phyloP scores from a whole-genome alignment of 805 yeast species.

The Spathaspora passalidarum region DNA sequence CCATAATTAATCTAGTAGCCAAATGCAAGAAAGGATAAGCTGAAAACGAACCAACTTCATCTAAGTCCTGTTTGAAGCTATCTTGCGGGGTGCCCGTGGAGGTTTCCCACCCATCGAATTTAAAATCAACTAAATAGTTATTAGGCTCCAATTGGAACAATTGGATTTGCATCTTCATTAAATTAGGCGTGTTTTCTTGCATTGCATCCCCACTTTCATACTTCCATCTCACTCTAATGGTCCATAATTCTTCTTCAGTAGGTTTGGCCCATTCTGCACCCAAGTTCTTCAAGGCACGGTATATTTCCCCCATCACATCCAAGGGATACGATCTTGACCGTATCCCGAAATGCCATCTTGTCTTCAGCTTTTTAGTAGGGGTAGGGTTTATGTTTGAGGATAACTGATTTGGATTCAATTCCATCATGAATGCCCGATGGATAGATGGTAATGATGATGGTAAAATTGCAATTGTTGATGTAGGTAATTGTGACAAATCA shows the following conservation, averaged over 20 bases:
- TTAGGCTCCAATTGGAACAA: slow-evolving; percentile 94
- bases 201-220: slow-evolving; percentile 30
- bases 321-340: slow-evolving; percentile 93
- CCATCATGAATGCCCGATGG: slow-evolving; percentile 89
- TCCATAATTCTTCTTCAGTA: slow-evolving; percentile 93
- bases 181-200: slow-evolving; percentile 55
- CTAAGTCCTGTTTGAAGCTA: slow-evolving; percentile 41
- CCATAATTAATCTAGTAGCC: slow-evolving; percentile 92
- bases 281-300: slow-evolving; percentile 84
- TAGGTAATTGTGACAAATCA: slow-evolving; percentile 51
- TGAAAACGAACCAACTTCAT: slow-evolving; percentile 84
- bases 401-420: slow-evolving; percentile 23
- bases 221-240: slow-evolving; percentile 92
- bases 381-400: slow-evolving; percentile 43
- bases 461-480: slow-evolving; percentile 84
- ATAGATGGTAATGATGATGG: slow-evolving; percentile 94
- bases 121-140: slow-evolving; percentile 93
- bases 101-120: slow-evolving; percentile 94
- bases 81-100: slow-evolving; percentile 4
- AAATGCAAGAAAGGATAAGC: slow-evolving; percentile 94
- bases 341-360: slow-evolving; percentile 98
- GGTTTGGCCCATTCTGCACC: slow-evolving; percentile 99
- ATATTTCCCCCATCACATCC: slow-evolving; percentile 98
- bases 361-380: slow-evolving; percentile 79
- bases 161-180: slow-evolving; percentile 96